Base-by-base conservation (phyloP, 1,284 basidiomycete genomes). In the Tilletia indica region DNA sequence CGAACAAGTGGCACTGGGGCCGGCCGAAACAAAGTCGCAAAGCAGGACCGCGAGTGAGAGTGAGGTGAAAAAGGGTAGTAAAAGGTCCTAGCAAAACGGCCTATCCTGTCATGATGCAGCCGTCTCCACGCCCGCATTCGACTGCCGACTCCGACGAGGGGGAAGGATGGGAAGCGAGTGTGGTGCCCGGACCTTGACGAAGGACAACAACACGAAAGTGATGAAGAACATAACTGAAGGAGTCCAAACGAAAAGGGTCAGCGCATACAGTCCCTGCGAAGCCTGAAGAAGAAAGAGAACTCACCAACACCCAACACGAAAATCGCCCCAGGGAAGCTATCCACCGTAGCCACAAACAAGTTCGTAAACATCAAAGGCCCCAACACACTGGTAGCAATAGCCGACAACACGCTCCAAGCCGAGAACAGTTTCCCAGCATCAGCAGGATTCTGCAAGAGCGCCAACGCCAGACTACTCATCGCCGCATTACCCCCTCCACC, bases 351-450 rank as follows among this genome's bases (percentile, higher is more conserved):
- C 45, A 74, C 71, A 51, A 80, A 84, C 2, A 79, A 67, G 21
- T 74, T 56, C 4, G 79, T 77, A 48, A 83, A 84, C 49, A 83
- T 54, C 38, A 80, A 68, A 0, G 83, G 83, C 0, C 83, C 82
- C 0, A 83, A 58, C 2, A 84, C 75, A 25, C 78, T 78, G 21
- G 76, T 73, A 0, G 75, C 75, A 47, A 82, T 71, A 39, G 82
- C 82, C 34, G 75, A 76, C 6, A 78, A 70, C 67, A 84, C 79
- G 63, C 74, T 76, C 80, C 80, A 82, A 19, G 83, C 83, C 16
- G 78, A 82, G 51, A 84, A 83, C 38, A 84, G 73, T 67, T 81
- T 80, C 5, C 82, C 83, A 3, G 83, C 80, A 38, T 83, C 78
- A 2, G 74, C 72, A 2, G 79, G 76, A 11, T 74, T 77, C 47